Evolutionary conservation across 2,329 filamentous ascomycete species (phyloP).

Genomic region (Aspergillus sp.): DNA sequence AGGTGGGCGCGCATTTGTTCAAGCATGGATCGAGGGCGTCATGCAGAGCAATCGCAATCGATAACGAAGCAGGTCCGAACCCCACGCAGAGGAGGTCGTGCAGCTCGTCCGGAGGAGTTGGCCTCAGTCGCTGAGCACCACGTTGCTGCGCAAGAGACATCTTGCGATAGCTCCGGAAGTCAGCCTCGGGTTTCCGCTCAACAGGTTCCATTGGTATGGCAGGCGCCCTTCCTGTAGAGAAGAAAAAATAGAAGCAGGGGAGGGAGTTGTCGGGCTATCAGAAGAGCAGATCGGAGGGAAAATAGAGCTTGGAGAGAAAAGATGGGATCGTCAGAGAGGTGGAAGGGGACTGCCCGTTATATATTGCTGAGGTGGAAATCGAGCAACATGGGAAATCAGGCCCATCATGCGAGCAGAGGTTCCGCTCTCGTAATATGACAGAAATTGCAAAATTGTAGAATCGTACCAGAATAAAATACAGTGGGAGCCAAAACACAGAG

Average conservation of each 20-base stretch:
- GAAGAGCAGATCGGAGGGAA: slow-evolving; percentile 5
- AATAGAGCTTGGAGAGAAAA: slow-evolving; percentile 5
- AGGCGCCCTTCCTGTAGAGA: background rate
- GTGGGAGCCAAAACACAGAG: slow-evolving; percentile 11
- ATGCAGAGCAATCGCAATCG: slow-evolving; percentile 84
- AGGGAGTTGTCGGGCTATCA: background rate
- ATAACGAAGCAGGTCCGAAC: slow-evolving; percentile 87
- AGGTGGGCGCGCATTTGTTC: slow-evolving; percentile 40
- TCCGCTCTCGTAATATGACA: background rate
- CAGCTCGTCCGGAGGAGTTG: slow-evolving; percentile 61
- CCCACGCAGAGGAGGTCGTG: slow-evolving; percentile 89
- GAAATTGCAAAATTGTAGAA: slow-evolving; percentile 7
- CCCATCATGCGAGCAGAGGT: background rate
- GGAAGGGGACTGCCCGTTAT: slow-evolving; percentile 14
- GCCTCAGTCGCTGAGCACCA: slow-evolving; percentile 47
- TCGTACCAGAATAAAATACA: background rate
- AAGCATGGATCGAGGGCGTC: slow-evolving; percentile 62
- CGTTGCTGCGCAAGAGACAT: slow-evolving; percentile 25
- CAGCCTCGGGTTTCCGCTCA: slow-evolving; percentile 25
- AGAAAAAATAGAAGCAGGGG: background rate
- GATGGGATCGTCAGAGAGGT: slow-evolving; percentile 8
- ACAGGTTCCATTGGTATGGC: slow-evolving; percentile 21
- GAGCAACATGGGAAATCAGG: slow-evolving; percentile 9
- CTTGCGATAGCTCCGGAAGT: slow-evolving; percentile 24
- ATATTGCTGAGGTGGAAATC: slow-evolving; percentile 10